Evolutionary conservation across 306 rosid genomes (phyloP).

Genomic region (Cyclanthera cordifolia): DNA sequence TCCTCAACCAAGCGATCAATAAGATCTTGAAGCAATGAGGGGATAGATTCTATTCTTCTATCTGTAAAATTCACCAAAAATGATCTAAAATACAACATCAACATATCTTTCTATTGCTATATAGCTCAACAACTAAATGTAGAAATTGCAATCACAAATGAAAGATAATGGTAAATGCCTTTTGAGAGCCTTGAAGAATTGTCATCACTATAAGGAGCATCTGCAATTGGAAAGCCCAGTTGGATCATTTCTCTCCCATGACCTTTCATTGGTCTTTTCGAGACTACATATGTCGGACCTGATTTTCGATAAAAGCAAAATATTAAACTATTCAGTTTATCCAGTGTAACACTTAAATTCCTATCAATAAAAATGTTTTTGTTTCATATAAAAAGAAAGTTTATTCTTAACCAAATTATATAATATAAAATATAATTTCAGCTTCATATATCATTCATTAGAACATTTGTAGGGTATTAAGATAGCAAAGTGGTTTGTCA

Average conservation of each 20-base stretch:
- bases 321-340: neutral
- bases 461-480: neutral
- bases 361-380: no score
- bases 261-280: slow-evolving; percentile 69
- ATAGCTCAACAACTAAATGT: neutral
- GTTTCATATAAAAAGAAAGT: no score
- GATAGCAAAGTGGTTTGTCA: neutral
- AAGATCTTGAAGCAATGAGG: slow-evolving; percentile 61
- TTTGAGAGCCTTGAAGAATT: slow-evolving; percentile 38
- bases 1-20: slow-evolving; percentile 46
- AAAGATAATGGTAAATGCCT: slow-evolving; percentile 35
- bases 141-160: neutral
- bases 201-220: slow-evolving; percentile 49
- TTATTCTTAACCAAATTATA: neutral
- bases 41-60: slow-evolving; percentile 60
- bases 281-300: slow-evolving; percentile 47
- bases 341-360: no score
- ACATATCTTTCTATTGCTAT: neutral
- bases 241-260: slow-evolving; percentile 82
- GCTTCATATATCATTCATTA: neutral
- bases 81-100: neutral
- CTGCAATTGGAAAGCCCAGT: slow-evolving; percentile 59
- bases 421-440: neutral
- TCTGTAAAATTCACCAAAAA: slow-evolving; percentile 45
- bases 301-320: slow-evolving; percentile 20